Conservation (phyloP, 2,329 filamentous ascomycete genomes). For the Mycocentrospora acerina region DNA sequence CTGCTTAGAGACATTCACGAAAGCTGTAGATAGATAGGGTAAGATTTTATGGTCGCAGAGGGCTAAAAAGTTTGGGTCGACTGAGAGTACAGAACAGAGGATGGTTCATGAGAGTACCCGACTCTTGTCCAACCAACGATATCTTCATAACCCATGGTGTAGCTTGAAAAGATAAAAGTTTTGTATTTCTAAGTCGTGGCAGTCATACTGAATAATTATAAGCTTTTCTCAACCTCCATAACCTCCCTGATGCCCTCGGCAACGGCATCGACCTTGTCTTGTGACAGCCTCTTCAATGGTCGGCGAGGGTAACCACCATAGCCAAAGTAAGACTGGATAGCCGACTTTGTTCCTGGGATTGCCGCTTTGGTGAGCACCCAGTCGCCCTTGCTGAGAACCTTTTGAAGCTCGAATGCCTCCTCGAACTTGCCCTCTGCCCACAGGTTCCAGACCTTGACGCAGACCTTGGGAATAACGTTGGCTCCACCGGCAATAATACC, state of each 20-base stretch:
- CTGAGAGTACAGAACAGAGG: no score
- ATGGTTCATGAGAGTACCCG: no score
- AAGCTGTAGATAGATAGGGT: no score
- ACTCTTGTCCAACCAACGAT: no score
- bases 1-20: no score
- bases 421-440: conserved; percentile 71
- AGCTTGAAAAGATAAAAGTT: no score
- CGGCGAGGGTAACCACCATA: conserved; percentile 76
- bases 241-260: conserved; percentile 55
- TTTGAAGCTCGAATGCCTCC: conserved; percentile 75
- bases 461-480: conserved; percentile 82
- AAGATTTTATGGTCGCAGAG: no score
- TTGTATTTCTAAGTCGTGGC: no score
- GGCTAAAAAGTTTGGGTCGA: no score
- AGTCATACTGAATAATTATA: conserved; percentile 19
- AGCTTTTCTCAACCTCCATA: conserved; percentile 63
- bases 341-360: conserved; percentile 83
- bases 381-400: conserved; percentile 74
- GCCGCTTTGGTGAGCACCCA: conserved; percentile 82
- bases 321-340: conserved; percentile 76
- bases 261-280: conserved; percentile 53
- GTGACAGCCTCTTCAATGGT: conserved; percentile 67
- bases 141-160: no score
- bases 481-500: conserved; percentile 85
- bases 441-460: conserved; percentile 75